Base-by-base conservation (phyloP, 2,329 filamentous ascomycete species). In the Endothia cerciana region DNA sequence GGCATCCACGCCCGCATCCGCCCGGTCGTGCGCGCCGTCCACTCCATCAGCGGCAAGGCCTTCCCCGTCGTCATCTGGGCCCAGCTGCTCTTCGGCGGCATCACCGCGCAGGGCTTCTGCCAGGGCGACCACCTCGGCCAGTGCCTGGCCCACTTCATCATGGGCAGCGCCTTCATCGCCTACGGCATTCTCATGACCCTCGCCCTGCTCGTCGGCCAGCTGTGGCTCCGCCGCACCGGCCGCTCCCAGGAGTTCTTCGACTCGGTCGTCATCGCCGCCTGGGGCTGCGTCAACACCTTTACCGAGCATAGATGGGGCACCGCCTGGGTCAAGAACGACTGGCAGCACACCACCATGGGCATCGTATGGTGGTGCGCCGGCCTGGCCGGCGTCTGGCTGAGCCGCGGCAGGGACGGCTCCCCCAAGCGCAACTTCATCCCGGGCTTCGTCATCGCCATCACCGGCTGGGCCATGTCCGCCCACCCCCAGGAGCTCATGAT, bases 321-420 rank as follows among this genome's bases (percentile, higher is more conserved):
- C 0, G 85, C 87, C 0, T 99, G 95, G 95, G 93, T 91, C 62
- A 88, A 87, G 78, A 98, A 97, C 74, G 95, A 99, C 77, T 88
- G 97, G 80, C 94, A 99, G 77, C 95, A 99, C 77, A 99, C 95
- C 0, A 92, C 91, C n/a, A 98, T 99, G 94, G 95, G 95, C n/a
- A 88, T 99, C 69, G 89, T 99, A 61, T 99, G 95, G 95, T 99
- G 94, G 94, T 91, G 89, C 72, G 94, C 95, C 8, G 95, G 95
- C 30, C 81, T 99, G 38, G 86, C 94, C 13, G 95, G 95, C 51
- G 85, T 99, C 62, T 99, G 94, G 95, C 83, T 99, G 47, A 97
- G 93, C 76, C 87, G 88, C 69, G 92, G 90, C 75, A 88, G 92
- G 65, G 89, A 94, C 69, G 94, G 95, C 61, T 85, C 88, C 51